Evolutionary conservation across 257 asterid species (phyloP).

Genomic region (Misopates orontium): DNA sequence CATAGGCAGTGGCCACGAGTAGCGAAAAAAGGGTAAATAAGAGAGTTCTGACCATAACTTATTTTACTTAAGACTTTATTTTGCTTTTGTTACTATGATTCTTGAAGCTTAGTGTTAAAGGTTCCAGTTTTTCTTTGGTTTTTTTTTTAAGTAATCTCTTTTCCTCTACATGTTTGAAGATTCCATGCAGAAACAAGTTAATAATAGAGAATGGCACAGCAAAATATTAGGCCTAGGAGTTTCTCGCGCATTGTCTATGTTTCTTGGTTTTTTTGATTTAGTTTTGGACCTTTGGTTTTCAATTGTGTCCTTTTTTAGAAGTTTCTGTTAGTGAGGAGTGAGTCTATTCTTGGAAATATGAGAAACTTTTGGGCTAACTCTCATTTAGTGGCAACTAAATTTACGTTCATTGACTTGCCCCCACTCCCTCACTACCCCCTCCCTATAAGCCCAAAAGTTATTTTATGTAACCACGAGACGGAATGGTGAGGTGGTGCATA

Average conservation of each 20-base stretch:
- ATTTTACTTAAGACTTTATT: background rate
- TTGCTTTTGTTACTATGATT: background rate
- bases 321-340: constrained; percentile 5
- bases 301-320: constrained; percentile 31
- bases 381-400: background rate
- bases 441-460: no score
- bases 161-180: constrained; percentile 30
- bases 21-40: constrained; percentile 31
- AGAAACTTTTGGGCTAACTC: constrained; percentile 13
- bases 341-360: constrained; percentile 3
- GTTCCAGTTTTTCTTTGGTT: no score
- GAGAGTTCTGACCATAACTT: constrained; percentile 29
- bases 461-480: no score
- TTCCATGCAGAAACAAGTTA: constrained; percentile 25
- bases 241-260: constrained; percentile 9
- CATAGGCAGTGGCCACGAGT: constrained; percentile 25
- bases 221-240: constrained; percentile 32
- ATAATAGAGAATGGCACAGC: constrained; percentile 20
- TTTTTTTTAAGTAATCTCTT: constrained; percentile 26
- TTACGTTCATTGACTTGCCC: no score
- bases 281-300: constrained; percentile 12
- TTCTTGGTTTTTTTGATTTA: background rate
- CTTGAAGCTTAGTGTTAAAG: background rate
- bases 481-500: no score
- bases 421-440: no score